Conservation (phyloP, 2,329 filamentous ascomycete species). For the Penicillium occitanis region DNA sequence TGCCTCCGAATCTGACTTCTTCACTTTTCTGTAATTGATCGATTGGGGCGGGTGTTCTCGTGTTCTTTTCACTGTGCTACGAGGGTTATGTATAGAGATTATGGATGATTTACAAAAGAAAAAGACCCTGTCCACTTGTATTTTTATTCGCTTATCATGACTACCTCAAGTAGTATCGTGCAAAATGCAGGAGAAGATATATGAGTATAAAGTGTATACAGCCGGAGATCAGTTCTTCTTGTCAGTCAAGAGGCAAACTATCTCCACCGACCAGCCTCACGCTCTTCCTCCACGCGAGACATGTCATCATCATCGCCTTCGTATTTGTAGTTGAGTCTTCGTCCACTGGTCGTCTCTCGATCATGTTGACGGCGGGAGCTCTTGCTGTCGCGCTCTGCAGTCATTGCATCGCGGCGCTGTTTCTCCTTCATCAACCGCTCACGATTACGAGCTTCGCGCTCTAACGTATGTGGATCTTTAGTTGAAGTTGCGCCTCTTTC, state of each 20-base stretch:
- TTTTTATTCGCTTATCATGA: neutral
- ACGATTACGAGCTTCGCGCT: slow-evolving; percentile 65
- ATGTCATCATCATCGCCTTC: slow-evolving; percentile 47
- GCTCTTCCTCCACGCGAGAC: slow-evolving; percentile 41
- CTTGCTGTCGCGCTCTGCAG: slow-evolving; percentile 33
- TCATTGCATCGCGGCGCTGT: slow-evolving; percentile 60
- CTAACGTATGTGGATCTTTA: slow-evolving; percentile 71
- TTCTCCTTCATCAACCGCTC: slow-evolving; percentile 66
- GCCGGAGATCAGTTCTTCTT: too few relatives aligned
- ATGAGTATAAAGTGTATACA: neutral
- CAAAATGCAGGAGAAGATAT: neutral
- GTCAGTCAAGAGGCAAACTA: slow-evolving; percentile 12
- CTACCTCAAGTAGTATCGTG: neutral
- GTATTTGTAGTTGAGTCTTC: slow-evolving; percentile 51
- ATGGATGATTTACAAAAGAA: neutral
- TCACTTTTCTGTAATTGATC: neutral
- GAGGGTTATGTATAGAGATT: neutral
- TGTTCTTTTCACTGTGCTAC: neutral
- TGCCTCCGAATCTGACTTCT: neutral
- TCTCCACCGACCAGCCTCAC: slow-evolving; percentile 38
- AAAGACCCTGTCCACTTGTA: neutral
- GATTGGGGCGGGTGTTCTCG: neutral
- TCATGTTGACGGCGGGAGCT: slow-evolving; percentile 31
- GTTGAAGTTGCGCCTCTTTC: slow-evolving; percentile 29
- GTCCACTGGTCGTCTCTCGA: slow-evolving; percentile 33